A percentile compares a stretch with the other conserved stretches of the same genome.
These are phyloP conservation scores for Lactifluus echinatus DNA, from an alignment of 768 basidiomycete species.

Conservation along the genomic window DNA sequence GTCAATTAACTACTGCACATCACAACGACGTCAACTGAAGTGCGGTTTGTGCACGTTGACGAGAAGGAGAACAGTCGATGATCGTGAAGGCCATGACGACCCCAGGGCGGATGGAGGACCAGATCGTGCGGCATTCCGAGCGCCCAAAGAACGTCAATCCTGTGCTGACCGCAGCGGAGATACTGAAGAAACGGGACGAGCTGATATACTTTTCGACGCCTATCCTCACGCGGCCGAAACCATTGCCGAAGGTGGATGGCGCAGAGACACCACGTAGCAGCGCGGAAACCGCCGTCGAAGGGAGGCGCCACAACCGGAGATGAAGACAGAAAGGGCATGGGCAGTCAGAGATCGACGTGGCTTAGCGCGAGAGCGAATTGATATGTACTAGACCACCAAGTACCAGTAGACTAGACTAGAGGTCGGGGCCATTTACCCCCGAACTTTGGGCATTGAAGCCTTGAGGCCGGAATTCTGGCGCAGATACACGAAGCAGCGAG, in stretches of 20 bases:
- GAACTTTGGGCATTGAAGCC: too few relatives aligned
- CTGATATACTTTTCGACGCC: conserved; percentile 82
- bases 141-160: conserved; percentile 83
- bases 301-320: conserved; percentile 28
- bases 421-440: too few relatives aligned
- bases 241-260: conserved; percentile 59
- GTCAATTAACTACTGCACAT: too few relatives aligned
- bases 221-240: conserved; percentile 89
- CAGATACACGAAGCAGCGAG: too few relatives aligned
- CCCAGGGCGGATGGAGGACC: conserved; percentile 95
- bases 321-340: conserved; percentile 27
- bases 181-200: conserved; percentile 88
- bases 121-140: conserved; percentile 80
- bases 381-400: too few relatives aligned
- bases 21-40: conserved; percentile 76
- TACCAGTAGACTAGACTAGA: too few relatives aligned
- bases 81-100: conserved; percentile 85
- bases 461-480: too few relatives aligned
- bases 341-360: conserved; percentile 80
- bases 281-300: conserved; percentile 39
- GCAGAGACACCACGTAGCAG: conserved; percentile 69
- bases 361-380: too few relatives aligned
- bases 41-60: conserved; percentile 83
- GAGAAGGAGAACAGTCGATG: conserved; percentile 79
- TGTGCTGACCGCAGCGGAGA: conserved; percentile 71